These are phyloP conservation scores for Naganishia friedmannii DNA, from an alignment of 768 basidiomycete species.

Conservation along the genomic window DNA sequence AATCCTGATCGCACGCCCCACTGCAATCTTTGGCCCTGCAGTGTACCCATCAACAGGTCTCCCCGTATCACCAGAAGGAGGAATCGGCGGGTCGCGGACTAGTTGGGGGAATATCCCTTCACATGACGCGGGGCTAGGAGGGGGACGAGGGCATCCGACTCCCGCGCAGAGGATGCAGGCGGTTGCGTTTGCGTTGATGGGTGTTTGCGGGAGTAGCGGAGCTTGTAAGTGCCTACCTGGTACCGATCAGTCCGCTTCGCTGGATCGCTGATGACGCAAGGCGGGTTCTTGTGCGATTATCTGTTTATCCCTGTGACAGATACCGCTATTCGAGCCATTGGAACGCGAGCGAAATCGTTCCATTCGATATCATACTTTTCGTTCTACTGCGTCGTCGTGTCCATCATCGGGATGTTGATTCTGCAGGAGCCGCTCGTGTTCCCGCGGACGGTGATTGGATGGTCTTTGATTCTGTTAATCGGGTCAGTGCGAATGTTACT, in stretches of 20 bases:
- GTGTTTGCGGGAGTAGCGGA: conserved; percentile 65
- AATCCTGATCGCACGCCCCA: conserved; percentile 74
- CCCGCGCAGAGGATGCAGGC: conserved; percentile 59
- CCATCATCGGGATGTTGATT: conserved; percentile 41
- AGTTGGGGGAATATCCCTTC: conserved; percentile 24
- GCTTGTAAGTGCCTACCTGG: conserved; percentile 61
- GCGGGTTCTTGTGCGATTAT: no score
- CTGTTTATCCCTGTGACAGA: conserved; percentile 47
- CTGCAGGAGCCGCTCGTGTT: conserved; percentile 45
- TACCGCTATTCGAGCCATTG: conserved; percentile 64
- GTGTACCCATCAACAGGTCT: conserved; percentile 25
- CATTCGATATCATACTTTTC: conserved; percentile 71
- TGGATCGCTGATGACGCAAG: not conserved
- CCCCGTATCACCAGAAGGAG: conserved; percentile 28
- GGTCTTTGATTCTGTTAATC: conserved; percentile 31
- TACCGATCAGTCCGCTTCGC: not conserved
- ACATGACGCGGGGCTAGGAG: conserved; percentile 10
- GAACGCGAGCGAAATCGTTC: conserved; percentile 69
- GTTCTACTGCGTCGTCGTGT: conserved; percentile 58
- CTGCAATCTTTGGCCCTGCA: conserved; percentile 63
- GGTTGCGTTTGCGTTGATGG: conserved; percentile 65
- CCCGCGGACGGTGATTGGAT: conserved; percentile 32
- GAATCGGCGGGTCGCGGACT: conserved; percentile 15
- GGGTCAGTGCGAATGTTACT: conserved; percentile 13
- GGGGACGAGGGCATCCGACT: conserved; percentile 32